Evolutionary conservation across 179 eudicot species (phyloP), one percentile per base, ranked within the genome.

Genomic region (Pouteria campechiana): DNA sequence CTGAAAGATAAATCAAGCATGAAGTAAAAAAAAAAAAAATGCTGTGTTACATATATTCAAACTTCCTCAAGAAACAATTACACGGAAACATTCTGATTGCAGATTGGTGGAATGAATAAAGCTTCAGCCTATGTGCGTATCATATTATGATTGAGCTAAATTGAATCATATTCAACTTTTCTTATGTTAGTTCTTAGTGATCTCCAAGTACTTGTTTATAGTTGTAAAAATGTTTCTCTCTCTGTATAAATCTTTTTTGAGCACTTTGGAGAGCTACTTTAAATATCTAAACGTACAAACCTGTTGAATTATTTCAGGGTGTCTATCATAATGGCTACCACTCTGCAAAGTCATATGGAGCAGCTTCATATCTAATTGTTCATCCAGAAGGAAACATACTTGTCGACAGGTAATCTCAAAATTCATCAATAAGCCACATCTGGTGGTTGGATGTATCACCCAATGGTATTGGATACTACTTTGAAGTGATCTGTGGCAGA

Each of bases 291-390:
- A 32, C 22, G 15, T 25, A 36, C 25, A 11, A 12, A 43, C 22
- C 15, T 33, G 37, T 36, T 36, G 6, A 38, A 27, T 29, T 20
- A n/a, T 30, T 34, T 32, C 60, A 74, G 80, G 76, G 64, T 5
- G 55, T 69, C 23, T 69, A 65, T 46, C 80, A 74, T 41, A 69
- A 75, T 43, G 80, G 80, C 34, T 69, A 61, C 35, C 76, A 74
- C 41, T 74, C 80, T 13, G 73, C 47, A 17, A 74, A 74, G 39
- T 55, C 80, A 48, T 69, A 36, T 54, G 80, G 73, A 40, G 80
- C 73, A 27, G 46, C 75, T 12, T 74, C 80, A 15, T 74, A 74
- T 37, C 53, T 74, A 20, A 41, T 74, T 30, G 50, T 56, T 41
- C 70, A 54, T 43, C 69, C 73, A 22, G 56, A 69, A 43, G 80